These are phyloP conservation scores for Rasamsonia emersonii DNA, from an alignment of 2,329 filamentous ascomycete species.

Conservation along the genomic window DNA sequence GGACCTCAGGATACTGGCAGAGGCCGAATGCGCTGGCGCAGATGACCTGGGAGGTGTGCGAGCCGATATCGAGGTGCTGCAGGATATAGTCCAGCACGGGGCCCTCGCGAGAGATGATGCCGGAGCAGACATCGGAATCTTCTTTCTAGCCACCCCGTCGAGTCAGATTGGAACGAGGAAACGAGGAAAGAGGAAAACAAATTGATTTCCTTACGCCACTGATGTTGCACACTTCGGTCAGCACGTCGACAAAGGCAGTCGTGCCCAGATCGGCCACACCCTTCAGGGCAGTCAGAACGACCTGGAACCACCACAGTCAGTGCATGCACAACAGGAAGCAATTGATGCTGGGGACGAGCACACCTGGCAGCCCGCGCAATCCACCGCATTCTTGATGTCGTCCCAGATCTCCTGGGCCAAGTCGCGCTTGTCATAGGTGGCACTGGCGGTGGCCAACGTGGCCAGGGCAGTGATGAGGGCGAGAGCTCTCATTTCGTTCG, in stretches of 20 bases:
- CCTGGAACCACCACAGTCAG: constrained; percentile 9
- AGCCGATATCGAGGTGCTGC: constrained; percentile 41
- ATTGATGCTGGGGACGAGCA: too few species aligned
- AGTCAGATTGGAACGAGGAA: background rate
- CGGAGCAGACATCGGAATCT: constrained; percentile 48
- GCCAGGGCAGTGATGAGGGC: too few species aligned
- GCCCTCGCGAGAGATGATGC: constrained; percentile 43
- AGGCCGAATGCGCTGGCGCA: constrained; percentile 46
- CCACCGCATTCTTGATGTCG: constrained; percentile 19
- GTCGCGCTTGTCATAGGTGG: too few species aligned
- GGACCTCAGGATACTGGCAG: constrained; percentile 41
- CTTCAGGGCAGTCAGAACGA: constrained; percentile 35
- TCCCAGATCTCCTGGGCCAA: constrained; percentile 14
- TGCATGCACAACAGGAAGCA: background rate
- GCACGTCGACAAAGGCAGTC: constrained; percentile 31
- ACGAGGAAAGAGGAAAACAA: background rate
- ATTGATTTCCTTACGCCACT: constrained; percentile 20
- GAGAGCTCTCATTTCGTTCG: too few species aligned
- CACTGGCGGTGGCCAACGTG: too few species aligned
- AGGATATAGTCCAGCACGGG: constrained; percentile 45
- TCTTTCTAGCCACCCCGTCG: constrained; percentile 29
- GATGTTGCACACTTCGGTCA: constrained; percentile 26
- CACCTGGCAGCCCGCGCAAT: constrained; percentile 23
- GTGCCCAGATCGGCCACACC: constrained; percentile 37
- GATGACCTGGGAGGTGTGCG: constrained; percentile 43